phyloP scores from a whole-genome alignment of 306 rosid genomes.

The Begonia peltatifolia region DNA sequence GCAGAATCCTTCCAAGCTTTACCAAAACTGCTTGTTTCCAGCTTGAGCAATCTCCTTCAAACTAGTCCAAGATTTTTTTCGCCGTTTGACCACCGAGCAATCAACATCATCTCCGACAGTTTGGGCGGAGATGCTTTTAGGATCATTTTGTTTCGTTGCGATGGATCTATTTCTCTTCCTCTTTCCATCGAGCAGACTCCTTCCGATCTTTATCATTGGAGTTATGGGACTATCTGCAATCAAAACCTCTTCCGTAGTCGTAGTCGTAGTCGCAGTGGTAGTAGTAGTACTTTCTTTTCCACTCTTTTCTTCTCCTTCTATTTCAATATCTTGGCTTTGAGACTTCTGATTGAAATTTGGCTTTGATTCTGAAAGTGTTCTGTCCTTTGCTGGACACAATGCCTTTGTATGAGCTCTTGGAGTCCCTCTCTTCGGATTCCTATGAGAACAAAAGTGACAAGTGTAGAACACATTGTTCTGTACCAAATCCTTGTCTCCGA shows the following conservation, averaged over 20 bases:
- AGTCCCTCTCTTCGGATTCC: conserved; percentile 62
- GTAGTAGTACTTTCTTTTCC: conserved; percentile 12
- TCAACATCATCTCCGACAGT: conserved; percentile 18
- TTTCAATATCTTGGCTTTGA: conserved; percentile 14
- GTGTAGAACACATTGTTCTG: conserved; percentile 50
- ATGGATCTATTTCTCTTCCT: conserved; percentile 25
- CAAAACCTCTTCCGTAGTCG: conserved; percentile 5
- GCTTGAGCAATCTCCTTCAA: conserved; percentile 52
- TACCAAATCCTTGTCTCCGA: conserved; percentile 14
- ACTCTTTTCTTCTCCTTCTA: conserved; percentile 8
- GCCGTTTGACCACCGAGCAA: conserved; percentile 29
- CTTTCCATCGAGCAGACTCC: conserved; percentile 20
- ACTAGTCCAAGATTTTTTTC: conserved; percentile 60
- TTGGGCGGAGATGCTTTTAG: conserved; percentile 11
- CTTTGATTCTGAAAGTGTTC: conserved; percentile 16
- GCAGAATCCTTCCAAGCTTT: not conserved
- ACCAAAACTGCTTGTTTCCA: conserved; percentile 14
- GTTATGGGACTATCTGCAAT: conserved; percentile 15
- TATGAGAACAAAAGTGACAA: conserved; percentile 49
- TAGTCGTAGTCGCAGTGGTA: too few relatives aligned
- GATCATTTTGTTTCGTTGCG: conserved; percentile 22
- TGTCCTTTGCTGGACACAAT: conserved; percentile 25
- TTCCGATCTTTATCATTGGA: conserved; percentile 9
- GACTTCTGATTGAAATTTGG: conserved; percentile 3
- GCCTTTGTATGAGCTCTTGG: conserved; percentile 33